Percentiles rank a stretch among this genome's conserved stretches.
Evolutionary conservation across 257 asterid species (phyloP).

Genomic region (Solanum raphanifolium): DNA sequence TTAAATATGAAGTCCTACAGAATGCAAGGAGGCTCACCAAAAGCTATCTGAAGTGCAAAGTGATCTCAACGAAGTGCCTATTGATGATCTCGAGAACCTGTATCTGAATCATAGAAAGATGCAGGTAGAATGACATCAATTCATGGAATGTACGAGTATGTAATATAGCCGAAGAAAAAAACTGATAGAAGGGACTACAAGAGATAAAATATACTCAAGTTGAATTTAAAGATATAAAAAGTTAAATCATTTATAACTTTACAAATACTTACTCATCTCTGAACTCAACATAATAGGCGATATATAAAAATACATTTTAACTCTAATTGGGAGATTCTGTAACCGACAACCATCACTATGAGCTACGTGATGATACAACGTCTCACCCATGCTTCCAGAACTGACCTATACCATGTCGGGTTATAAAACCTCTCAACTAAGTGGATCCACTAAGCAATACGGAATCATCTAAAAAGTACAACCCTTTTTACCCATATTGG

Average conservation of each 20-base stretch:
- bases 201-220: neutral
- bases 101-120: neutral
- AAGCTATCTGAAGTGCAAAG: neutral
- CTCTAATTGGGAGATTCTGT: neutral
- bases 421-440: neutral
- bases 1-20: neutral
- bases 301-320: too few species aligned
- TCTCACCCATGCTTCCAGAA: neutral
- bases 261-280: too few species aligned
- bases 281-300: neutral
- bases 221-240: too few species aligned
- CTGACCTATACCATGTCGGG: neutral
- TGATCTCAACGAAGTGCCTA: neutral
- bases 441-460: neutral
- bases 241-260: too few species aligned
- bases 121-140: neutral
- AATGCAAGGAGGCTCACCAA: neutral
- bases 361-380: neutral
- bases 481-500: neutral
- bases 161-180: neutral
- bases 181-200: neutral
- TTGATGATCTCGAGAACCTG: neutral
- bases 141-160: neutral
- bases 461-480: too few species aligned
- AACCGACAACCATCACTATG: neutral